Percentiles rank a stretch among this genome's conserved stretches.
Conservation (phyloP, 1,284 basidiomycete genomes). For the Pseudozyma tsukubaensis region DNA sequence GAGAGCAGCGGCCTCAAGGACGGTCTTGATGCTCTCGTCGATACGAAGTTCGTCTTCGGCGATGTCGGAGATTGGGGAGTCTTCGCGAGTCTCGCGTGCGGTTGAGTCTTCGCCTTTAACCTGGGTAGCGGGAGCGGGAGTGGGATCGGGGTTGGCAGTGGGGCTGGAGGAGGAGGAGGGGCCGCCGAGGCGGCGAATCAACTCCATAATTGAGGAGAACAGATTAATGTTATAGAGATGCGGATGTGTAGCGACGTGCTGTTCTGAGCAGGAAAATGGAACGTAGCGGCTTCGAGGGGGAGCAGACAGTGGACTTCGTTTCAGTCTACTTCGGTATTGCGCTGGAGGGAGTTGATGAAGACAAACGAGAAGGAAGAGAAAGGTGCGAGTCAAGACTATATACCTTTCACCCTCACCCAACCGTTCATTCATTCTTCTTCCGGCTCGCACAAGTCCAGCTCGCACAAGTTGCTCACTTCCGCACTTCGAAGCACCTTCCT, state of each 20-base stretch:
- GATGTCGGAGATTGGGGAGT: conserved; percentile 30
- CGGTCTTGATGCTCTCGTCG: conserved; percentile 1
- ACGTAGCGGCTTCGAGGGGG: too few species aligned
- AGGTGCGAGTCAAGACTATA: conserved; percentile 4
- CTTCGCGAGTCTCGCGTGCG: neutral
- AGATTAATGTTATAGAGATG: too few species aligned
- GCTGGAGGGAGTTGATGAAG: neutral
- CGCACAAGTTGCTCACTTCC: too few species aligned
- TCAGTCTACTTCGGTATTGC: neutral
- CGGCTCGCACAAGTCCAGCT: neutral
- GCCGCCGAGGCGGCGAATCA: too few species aligned
- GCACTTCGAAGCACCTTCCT: too few species aligned
- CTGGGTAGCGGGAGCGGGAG: neutral
- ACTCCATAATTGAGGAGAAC: too few species aligned
- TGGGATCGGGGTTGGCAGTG: neutral
- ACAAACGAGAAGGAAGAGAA: neutral
- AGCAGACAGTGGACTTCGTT: too few species aligned
- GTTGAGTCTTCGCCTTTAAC: neutral
- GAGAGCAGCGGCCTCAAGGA: conserved; percentile 2
- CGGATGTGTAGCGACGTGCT: too few species aligned
- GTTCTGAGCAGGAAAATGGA: too few species aligned
- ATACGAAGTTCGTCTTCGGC: conserved; percentile 9
- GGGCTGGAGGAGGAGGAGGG: neutral
- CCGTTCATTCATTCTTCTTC: neutral
- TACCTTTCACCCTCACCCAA: neutral